Base-by-base conservation (phyloP, 306 rosid species). In the Mimosa pudica region DNA sequence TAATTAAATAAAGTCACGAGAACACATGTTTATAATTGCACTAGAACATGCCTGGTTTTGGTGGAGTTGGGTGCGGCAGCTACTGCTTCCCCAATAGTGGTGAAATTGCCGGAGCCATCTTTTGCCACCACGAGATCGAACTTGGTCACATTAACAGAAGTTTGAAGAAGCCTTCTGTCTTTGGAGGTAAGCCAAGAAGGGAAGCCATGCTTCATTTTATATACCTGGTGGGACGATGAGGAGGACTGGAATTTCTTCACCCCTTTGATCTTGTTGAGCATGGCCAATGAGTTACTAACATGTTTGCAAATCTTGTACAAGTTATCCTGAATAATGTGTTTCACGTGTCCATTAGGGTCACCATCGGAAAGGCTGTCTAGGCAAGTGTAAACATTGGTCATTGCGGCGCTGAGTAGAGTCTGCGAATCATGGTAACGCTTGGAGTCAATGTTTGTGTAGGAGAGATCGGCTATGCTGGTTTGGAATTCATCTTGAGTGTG, bases 341-440 rank as follows among this genome's bases (percentile, higher is more conserved):
- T 87, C 52, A 89, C 87, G 4, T 79, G 75, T 5, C 73, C 85
- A 30, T 75, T 68, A 65, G 84, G 76, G 45, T 78, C 55, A 51
- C 85, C 80, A 44, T 79, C 45, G 0, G 81, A 78, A n/a, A 93
- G 86, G 4, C 97, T 97, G 33, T 93, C 97, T 2, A 91, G 91
- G n/a, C 97, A 91, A 33, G 98, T 93, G 87, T 82, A 83, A 71
- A 91, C 84, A 82, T 93, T 93, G 10, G 98, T 93, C 90, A 93
- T 89, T 20, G 98, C 95, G 1, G 85, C 97, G 69, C 98, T 93
- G 2, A 93, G 76, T 48, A 91, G 57, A 0, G 97, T 90, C 81
- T 83, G 89, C 73, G 85, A 51, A 75, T 93, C 88, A 17, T 79
- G 73, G 85, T 58, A 80, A 35, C 79, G 47, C 16, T 63, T 75